These are phyloP conservation scores for Usnea hakonensis DNA, from an alignment of 495 filamentous ascomycete species.

Conservation along the genomic window DNA sequence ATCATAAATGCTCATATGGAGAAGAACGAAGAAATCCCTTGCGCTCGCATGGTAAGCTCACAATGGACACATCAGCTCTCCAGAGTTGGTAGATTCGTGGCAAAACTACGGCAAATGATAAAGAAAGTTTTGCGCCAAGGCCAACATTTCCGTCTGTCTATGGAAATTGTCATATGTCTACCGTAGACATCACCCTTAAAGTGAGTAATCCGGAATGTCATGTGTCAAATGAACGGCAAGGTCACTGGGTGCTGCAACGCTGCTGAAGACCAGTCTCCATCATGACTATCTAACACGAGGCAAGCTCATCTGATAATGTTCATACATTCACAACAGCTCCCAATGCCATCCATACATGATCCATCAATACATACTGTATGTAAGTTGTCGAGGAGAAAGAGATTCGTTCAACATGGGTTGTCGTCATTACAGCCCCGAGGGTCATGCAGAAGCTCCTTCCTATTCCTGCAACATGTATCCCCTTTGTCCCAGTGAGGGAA, in stretches of 20 bases:
- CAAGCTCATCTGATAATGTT: slow-evolving; percentile 1
- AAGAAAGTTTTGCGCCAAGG: not conserved
- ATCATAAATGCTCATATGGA: slow-evolving; percentile 4
- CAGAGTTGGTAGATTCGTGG: not conserved
- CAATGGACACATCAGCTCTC: slow-evolving; percentile 15
- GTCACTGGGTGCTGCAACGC: not conserved
- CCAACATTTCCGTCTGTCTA: not conserved
- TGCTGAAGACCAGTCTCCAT: slow-evolving; percentile 18
- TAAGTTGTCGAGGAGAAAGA: slow-evolving; percentile 2
- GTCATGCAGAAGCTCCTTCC: not conserved
- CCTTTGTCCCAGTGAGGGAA: slow-evolving; percentile 22
- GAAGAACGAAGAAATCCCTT: slow-evolving; percentile 2
- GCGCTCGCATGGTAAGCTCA: slow-evolving; percentile 7
- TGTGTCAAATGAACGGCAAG: too few relatives aligned
- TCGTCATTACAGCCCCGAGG: not conserved
- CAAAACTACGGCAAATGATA: slow-evolving; percentile 6
- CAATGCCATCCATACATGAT: slow-evolving; percentile 19
- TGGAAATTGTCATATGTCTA: too few relatives aligned
- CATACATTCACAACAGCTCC: slow-evolving; percentile 7
- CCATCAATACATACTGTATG: slow-evolving; percentile 4
- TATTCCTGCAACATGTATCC: not conserved
- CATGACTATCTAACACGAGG: not conserved
- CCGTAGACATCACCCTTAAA: too few relatives aligned
- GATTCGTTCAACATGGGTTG: slow-evolving; percentile 15
- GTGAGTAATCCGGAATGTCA: too few relatives aligned